Base-by-base conservation (phyloP, 2,329 filamentous ascomycete species). In the Cordyceps tenuipes region DNA sequence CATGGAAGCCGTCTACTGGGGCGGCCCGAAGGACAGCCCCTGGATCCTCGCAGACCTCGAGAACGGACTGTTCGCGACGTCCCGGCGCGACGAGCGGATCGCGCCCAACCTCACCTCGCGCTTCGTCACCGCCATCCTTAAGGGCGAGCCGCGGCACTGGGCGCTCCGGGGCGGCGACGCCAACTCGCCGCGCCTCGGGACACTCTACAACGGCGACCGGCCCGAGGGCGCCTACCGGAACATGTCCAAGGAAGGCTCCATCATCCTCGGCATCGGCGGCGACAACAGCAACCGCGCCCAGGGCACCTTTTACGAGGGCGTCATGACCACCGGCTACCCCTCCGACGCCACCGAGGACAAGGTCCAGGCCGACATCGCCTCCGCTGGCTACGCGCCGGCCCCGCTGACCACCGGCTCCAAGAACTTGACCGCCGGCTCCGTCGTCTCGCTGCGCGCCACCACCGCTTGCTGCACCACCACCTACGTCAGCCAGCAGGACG, bases 1-100 rank as follows among this genome's bases (percentile, higher is more conserved):
- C 66, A 88, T 88, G 85, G 85, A 88, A 67, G 82, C 85, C 59
- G 82, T 88, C 61, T 88, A 87, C 76, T 87, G 77, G 65, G 85
- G 85, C 1, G 85, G 85, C 9, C 60, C 80, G 2, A 84, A 84
- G 49, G 77, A 65, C 48, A 84, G 85, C 0, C 85, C 85, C 0
- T 88, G 85, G 85, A 68, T 88, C 64, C 87, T 88, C 83, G 85
- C 84, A 0, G 85, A 88, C 70, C 77, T 88, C 0, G 85, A 88
- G 68, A 86, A 88, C 63, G 82, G 82, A 3, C 72, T 88, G 2
- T 88, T 87, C 72, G 84, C 84, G 0, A 84, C 84, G 15, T 76
- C 68, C 61, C 29, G 75, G 2, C 68, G 66, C 1, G 69, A 78
- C 57, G 86, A 87, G 67, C 53, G 76, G 1, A 77, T 61, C 1